Percentiles rank a stretch among this genome's conserved stretches.
Evolutionary conservation across 2,329 filamentous ascomycete genomes (phyloP).

Genomic region (Colletotrichum sp.): DNA sequence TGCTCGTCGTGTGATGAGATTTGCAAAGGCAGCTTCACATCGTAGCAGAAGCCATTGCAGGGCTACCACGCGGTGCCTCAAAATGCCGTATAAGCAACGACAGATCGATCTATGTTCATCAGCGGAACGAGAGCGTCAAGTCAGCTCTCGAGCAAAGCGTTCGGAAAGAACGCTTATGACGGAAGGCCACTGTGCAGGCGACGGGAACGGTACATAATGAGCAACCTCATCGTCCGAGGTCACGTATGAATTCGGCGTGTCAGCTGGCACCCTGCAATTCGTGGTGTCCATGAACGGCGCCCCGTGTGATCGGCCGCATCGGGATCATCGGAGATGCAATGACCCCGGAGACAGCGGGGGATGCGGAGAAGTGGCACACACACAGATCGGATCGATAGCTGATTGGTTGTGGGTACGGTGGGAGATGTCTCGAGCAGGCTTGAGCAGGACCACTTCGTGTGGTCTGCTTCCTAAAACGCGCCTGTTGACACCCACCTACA

Average conservation of each 20-base stretch:
- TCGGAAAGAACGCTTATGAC: background rate
- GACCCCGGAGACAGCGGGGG: background rate
- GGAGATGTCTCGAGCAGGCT: background rate
- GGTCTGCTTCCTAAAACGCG: background rate
- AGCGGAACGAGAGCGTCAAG: background rate
- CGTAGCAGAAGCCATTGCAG: background rate
- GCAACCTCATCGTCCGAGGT: background rate
- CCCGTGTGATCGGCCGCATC: background rate
- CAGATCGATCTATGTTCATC: background rate
- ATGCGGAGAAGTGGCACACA: conserved; percentile 5
- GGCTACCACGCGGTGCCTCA: background rate
- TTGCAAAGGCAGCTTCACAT: background rate
- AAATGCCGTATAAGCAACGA: background rate
- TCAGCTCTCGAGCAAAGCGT: background rate
- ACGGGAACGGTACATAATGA: background rate
- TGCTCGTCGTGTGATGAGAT: background rate
- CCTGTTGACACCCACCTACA: background rate
- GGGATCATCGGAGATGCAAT: background rate
- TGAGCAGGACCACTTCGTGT: background rate
- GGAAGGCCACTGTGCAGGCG: background rate
- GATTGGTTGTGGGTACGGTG: conserved; percentile 1
- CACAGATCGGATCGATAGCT: background rate
- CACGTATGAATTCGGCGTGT: background rate
- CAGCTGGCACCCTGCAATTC: background rate
- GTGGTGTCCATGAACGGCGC: background rate